phyloP scores from a whole-genome alignment of 2,329 filamentous ascomycete species.

The Knufia fluminis region DNA sequence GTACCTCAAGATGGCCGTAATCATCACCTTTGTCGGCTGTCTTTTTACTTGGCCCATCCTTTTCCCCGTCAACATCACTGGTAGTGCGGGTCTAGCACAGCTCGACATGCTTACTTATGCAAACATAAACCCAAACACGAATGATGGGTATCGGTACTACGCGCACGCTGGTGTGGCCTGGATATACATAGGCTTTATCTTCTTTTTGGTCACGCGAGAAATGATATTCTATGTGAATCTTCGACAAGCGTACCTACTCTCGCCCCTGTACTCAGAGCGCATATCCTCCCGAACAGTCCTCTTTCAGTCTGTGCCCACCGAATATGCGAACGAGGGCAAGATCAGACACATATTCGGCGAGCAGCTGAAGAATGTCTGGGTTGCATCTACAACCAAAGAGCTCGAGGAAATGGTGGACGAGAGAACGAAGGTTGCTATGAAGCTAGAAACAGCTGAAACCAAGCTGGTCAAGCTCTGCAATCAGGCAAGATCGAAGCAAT shows the following conservation, averaged over 20 bases:
- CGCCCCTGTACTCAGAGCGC: constrained; percentile 71
- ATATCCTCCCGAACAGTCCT: constrained; percentile 86
- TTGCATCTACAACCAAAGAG: constrained; percentile 65
- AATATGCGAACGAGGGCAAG: constrained; percentile 67
- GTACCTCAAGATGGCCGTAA: constrained; percentile 68
- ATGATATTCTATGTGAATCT: constrained; percentile 87
- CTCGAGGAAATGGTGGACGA: constrained; percentile 74
- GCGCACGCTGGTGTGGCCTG: constrained; percentile 74
- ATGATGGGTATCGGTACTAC: constrained; percentile 60
- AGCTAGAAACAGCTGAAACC: constrained; percentile 78
- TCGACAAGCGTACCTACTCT: constrained; percentile 82
- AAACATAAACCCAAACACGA: constrained; percentile 50
- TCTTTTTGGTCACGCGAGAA: constrained; percentile 81
- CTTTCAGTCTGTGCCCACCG: constrained; percentile 71
- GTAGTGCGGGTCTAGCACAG: constrained; percentile 53
- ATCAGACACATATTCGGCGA: constrained; percentile 73
- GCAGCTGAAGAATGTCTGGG: constrained; percentile 74
- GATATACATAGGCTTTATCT: constrained; percentile 76
- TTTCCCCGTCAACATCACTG: constrained; percentile 81
- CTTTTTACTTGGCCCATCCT: constrained; percentile 79
- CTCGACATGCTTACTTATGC: constrained; percentile 71
- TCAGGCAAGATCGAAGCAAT: constrained; percentile 54
- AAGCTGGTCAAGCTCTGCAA: constrained; percentile 75
- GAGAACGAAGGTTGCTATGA: constrained; percentile 68
- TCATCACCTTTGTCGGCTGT: constrained; percentile 75